Conservation (phyloP, 2,329 filamentous ascomycete species). For the Lachnellula subtilissima region DNA sequence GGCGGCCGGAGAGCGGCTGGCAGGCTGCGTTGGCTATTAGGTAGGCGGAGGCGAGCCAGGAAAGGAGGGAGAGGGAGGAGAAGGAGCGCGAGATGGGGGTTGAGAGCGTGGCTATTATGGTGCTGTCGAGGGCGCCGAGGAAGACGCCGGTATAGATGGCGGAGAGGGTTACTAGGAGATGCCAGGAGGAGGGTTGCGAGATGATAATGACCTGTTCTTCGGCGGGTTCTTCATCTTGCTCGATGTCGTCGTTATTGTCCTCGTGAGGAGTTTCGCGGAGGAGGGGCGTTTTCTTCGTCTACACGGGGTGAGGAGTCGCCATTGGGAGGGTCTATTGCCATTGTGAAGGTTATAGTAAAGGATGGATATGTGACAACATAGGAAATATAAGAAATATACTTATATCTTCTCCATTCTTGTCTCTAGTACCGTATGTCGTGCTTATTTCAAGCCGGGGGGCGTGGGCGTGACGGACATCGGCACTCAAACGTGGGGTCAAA, state of each 20-base stretch:
- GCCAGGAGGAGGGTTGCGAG: conserved; percentile 43
- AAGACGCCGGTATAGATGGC: conserved; percentile 58
- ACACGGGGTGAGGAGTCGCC: background rate
- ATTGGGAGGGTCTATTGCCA: conserved; percentile 8
- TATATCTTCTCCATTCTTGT: background rate
- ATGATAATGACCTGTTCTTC: conserved; percentile 36
- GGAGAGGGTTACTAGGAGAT: conserved; percentile 50
- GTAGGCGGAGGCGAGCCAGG: conserved; percentile 85
- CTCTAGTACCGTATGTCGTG: too few species aligned
- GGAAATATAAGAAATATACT: background rate
- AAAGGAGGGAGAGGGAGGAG: conserved; percentile 72
- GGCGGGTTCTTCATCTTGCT: background rate
- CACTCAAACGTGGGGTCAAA: too few species aligned
- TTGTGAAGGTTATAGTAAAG: background rate
- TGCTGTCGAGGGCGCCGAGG: conserved; percentile 64
- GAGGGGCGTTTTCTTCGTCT: conserved; percentile 29
- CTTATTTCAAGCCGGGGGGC: too few species aligned
- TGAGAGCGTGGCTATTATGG: conserved; percentile 80
- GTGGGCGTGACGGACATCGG: too few species aligned
- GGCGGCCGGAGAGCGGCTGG: conserved; percentile 76
- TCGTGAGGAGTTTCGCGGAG: conserved; percentile 17
- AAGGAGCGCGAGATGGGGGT: conserved; percentile 81
- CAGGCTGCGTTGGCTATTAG: conserved; percentile 83
- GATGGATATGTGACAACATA: background rate
- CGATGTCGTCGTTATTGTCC: background rate